Base-by-base conservation (phyloP, 208 protist species). In the Trypanosoma platydactyli region DNA sequence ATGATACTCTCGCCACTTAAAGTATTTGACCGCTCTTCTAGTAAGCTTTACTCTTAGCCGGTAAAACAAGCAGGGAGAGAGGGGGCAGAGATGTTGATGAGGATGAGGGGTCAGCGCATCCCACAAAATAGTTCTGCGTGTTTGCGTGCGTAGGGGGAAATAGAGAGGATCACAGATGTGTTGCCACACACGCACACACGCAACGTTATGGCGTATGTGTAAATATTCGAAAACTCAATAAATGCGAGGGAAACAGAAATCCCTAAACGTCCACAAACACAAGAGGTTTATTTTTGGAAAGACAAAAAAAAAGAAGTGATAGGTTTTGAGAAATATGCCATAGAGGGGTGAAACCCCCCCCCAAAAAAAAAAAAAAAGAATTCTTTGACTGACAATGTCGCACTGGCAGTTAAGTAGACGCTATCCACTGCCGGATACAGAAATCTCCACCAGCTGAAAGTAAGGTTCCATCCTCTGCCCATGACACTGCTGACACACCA, bases 391-490 rank as follows among this genome's bases (percentile, higher is more conserved):
- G 33, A 9, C 9, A 9, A 38, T 38, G 33, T 12, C 16, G 16
- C 44, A 22, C 3, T 24, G 18, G 4, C n/a, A 4, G 3, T 40
- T 16, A 59, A 33, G 3, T 38, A 5, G n/a, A 5, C 16, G 48
- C 5, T 5, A 5, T 44, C 79, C 79, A 85, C 16, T 62, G n/a
- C 12, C 71, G 64, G 42, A 85, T 56, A 56, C 79, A 85, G 18
- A 49, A 67, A 63, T 86, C 76, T 6, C 61, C 64, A n/a, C 80
- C 80, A 15, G 65, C 69, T 9, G 72, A 77, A 18, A 82, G 3
- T 40, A 78, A 13, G 15, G 48, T 41, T 2, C 55, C 69, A 25
- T 67, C 46, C 13, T 38, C 55, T 16, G 50, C 46, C 62, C 73
- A 76, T 18, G 71, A 50, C 0, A 83, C 77, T 22, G 67, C 58